These are phyloP conservation scores for Leucosporidium scottii DNA, from an alignment of 768 basidiomycete genomes.

Conservation along the genomic window DNA sequence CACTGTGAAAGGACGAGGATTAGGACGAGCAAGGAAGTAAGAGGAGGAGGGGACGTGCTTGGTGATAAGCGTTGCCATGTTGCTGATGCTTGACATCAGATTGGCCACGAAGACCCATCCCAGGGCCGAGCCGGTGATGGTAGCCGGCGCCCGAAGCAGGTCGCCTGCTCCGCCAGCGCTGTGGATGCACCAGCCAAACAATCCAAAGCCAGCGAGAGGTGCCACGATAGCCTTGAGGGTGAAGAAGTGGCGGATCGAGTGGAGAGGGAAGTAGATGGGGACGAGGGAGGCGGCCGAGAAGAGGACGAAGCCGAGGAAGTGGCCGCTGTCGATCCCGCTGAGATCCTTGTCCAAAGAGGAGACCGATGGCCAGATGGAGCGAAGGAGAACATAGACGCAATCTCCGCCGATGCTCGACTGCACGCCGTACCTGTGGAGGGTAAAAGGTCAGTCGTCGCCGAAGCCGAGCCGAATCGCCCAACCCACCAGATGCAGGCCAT, in stretches of 20 bases:
- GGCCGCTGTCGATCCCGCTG: constrained; percentile 56
- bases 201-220: constrained; percentile 61
- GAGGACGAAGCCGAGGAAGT: constrained; percentile 75
- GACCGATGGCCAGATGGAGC: constrained; percentile 65
- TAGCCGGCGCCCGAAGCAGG: constrained; percentile 59
- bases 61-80: constrained; percentile 45
- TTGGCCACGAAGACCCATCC: constrained; percentile 69
- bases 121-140: constrained; percentile 58
- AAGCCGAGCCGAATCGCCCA: neutral
- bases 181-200: constrained; percentile 66
- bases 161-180: constrained; percentile 72
- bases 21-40: too few species aligned
- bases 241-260: constrained; percentile 74
- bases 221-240: constrained; percentile 67
- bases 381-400: constrained; percentile 66
- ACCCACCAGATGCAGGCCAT: constrained; percentile 22
- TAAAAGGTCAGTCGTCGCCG: neutral
- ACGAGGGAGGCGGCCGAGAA: constrained; percentile 73
- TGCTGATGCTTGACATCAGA: constrained; percentile 70
- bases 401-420: constrained; percentile 68
- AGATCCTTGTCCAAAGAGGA: constrained; percentile 45
- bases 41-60: too few species aligned
- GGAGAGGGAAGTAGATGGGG: constrained; percentile 56
- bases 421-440: constrained; percentile 46
- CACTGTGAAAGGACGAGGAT: too few species aligned